Conservation (phyloP, 179 eudicot species). For the Patellifolia procumbens region DNA sequence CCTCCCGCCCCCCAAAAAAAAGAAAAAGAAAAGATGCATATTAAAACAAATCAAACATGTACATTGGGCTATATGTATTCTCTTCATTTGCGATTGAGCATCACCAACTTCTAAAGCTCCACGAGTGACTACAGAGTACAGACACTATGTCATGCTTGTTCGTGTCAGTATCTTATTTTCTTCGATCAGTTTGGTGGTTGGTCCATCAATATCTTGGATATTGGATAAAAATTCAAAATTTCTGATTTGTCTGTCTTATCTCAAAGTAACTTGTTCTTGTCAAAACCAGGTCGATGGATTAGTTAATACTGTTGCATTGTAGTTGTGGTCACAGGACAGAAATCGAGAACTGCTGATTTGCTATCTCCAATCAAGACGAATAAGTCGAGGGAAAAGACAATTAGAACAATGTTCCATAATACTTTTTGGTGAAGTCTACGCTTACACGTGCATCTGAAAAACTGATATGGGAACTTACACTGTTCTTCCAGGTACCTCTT, state of each 20-base stretch:
- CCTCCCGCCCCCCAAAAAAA: not conserved
- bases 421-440: not conserved
- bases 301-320: no score
- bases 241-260: not conserved
- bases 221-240: not conserved
- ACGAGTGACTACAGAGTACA: not conserved
- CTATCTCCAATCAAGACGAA: not conserved
- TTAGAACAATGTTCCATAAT: not conserved
- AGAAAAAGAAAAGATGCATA: no score
- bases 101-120: not conserved
- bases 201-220: not conserved
- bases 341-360: not conserved
- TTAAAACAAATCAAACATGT: not conserved
- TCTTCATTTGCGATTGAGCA: not conserved
- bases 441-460: not conserved
- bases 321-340: not conserved
- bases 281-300: not conserved
- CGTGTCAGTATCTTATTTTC: not conserved
- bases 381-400: not conserved
- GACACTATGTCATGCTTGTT: not conserved
- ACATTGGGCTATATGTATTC: not conserved
- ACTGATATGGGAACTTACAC: no score
- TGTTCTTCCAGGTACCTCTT: constrained; percentile 57
- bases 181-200: not conserved
- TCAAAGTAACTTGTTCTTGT: not conserved